These are phyloP conservation scores for Acer negundo DNA, from an alignment of 345 rosid genomes.

Conservation along the genomic window DNA sequence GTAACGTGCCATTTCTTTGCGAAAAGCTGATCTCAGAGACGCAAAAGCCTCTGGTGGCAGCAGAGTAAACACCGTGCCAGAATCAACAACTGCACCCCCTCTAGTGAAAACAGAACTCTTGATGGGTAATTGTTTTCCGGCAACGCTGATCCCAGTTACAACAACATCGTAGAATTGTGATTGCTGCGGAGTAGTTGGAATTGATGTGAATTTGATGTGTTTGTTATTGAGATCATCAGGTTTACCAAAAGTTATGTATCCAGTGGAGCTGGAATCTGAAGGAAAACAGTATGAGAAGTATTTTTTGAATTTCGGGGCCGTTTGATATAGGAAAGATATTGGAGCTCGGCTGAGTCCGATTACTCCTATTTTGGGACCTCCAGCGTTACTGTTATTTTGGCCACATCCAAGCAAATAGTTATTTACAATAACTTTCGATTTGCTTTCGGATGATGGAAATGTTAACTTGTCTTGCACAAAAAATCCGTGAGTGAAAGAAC, in stretches of 20 bases:
- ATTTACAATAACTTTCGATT: not conserved
- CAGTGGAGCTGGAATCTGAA: conserved; percentile 24
- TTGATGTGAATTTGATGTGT: conserved; percentile 29
- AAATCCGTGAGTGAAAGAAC: not conserved
- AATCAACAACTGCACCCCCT: conserved; percentile 27
- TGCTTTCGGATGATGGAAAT: not conserved
- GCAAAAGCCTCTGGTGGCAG: conserved; percentile 32
- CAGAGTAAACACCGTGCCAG: conserved; percentile 38
- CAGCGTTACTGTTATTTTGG: conserved; percentile 23
- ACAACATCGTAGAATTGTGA: conserved; percentile 28
- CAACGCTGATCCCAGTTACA: conserved; percentile 22
- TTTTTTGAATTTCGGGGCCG: conserved; percentile 22
- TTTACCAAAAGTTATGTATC: conserved; percentile 31
- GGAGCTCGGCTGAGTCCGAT: not conserved
- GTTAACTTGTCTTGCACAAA: not conserved
- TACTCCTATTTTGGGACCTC: not conserved
- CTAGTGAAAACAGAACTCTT: not conserved
- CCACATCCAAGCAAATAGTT: conserved; percentile 32
- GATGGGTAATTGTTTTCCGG: conserved; percentile 10
- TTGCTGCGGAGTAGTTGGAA: not conserved
- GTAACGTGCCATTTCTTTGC: conserved; percentile 26
- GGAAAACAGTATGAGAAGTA: conserved; percentile 43
- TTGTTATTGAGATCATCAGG: not conserved
- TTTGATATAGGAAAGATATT: conserved; percentile 26
- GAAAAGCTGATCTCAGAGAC: conserved; percentile 18